Percentiles rank a stretch among this genome's conserved stretches.
Conservation (phyloP, 768 basidiomycete genomes). For the Termitomyces titanicus region DNA sequence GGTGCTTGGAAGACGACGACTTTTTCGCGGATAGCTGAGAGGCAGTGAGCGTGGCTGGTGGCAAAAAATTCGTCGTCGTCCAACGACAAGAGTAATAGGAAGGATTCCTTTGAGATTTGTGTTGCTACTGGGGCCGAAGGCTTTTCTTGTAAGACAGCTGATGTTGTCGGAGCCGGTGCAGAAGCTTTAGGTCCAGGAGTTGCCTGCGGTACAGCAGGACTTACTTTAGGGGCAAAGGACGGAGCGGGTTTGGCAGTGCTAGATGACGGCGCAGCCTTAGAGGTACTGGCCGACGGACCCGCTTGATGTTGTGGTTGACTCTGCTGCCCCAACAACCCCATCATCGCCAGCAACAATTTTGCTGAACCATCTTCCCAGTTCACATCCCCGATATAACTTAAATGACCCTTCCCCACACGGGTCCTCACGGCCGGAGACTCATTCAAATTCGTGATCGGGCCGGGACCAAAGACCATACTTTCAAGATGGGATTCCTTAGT, state of each 20-base stretch:
- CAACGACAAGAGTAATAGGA: constrained; percentile 24
- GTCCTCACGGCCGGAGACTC: constrained; percentile 25
- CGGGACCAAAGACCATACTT: constrained; percentile 23
- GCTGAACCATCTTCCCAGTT: constrained; percentile 26
- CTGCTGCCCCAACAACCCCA: constrained; percentile 16
- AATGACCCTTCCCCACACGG: constrained; percentile 29
- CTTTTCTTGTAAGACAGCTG: background rate
- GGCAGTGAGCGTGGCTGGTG: constrained; percentile 14
- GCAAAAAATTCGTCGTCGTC: constrained; percentile 12
- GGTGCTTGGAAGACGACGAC: constrained; percentile 15
- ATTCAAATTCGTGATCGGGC: constrained; percentile 5
- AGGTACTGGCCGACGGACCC: background rate
- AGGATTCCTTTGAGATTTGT: constrained; percentile 13
- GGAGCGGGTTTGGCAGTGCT: background rate
- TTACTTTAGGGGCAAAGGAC: background rate
- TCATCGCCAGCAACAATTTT: constrained; percentile 31
- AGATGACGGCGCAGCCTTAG: background rate
- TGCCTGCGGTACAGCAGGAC: background rate
- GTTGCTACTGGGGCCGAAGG: background rate
- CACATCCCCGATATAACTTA: constrained; percentile 35
- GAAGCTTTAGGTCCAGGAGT: background rate
- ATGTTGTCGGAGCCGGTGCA: background rate
- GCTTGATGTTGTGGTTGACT: background rate
- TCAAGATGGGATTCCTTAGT: constrained; percentile 20
- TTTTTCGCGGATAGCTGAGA: constrained; percentile 16